Percentiles rank a stretch among this genome's conserved stretches.
These are phyloP conservation scores for Actinidia chinensis DNA, from an alignment of 179 eudicot genomes.

Conservation along the genomic window DNA sequence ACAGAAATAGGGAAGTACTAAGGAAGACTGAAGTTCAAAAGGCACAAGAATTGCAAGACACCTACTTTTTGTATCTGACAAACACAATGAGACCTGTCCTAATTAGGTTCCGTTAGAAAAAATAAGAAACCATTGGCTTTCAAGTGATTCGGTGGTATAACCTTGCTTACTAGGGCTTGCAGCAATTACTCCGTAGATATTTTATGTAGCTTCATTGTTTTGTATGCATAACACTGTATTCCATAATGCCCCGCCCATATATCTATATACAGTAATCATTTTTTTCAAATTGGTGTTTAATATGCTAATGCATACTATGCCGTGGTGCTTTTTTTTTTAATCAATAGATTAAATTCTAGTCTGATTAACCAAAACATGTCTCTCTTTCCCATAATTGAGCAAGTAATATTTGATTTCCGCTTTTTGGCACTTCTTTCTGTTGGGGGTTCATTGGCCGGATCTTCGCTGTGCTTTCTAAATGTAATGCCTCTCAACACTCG, in stretches of 20 bases:
- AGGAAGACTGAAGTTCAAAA: no score
- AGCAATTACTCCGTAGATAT: background rate
- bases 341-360: background rate
- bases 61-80: no score
- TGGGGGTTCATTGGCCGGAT: conserved; percentile 90
- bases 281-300: background rate
- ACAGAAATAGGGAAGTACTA: no score
- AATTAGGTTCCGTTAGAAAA: no score
- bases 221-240: background rate
- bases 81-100: no score
- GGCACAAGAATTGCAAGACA: no score
- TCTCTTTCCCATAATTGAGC: conserved; percentile 12
- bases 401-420: conserved; percentile 91
- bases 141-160: background rate
- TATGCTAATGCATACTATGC: background rate
- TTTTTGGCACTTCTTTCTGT: conserved; percentile 89
- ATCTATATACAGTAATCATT: no score
- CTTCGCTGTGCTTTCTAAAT: conserved; percentile 85
- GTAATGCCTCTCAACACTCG: conserved; percentile 38
- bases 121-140: background rate
- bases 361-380: background rate
- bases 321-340: background rate
- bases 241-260: no score
- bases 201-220: background rate
- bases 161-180: background rate